Evolutionary conservation across 2,329 filamentous ascomycete species (phyloP).

Genomic region (Thelonectria olida): DNA sequence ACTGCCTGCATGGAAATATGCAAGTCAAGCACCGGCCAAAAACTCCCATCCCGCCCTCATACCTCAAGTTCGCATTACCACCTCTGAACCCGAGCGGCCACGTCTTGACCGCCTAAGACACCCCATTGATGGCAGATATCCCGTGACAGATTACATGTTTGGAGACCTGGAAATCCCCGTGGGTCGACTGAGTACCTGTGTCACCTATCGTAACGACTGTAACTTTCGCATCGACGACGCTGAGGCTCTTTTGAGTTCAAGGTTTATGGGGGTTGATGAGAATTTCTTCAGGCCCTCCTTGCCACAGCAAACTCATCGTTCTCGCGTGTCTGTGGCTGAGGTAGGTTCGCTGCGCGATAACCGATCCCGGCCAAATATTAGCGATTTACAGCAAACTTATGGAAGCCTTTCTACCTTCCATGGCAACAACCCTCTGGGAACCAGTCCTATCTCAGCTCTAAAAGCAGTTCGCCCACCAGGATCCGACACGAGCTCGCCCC

Average conservation of each 20-base stretch:
- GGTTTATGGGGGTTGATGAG: slow-evolving; percentile 92
- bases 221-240: slow-evolving; percentile 92
- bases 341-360: slow-evolving; percentile 80
- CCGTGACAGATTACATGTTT: slow-evolving; percentile 80
- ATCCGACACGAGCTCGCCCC: slow-evolving; percentile 69
- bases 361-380: slow-evolving; percentile 55
- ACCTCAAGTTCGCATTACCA: slow-evolving; percentile 82
- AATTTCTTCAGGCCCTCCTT: slow-evolving; percentile 85
- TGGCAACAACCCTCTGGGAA: slow-evolving; percentile 78
- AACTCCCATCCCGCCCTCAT: slow-evolving; percentile 73
- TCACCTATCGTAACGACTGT: slow-evolving; percentile 87
- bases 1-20: slow-evolving; percentile 87
- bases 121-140: slow-evolving; percentile 50
- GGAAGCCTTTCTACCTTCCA: slow-evolving; percentile 92
- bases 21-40: slow-evolving; percentile 76
- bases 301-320: slow-evolving; percentile 60
- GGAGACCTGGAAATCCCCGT: slow-evolving; percentile 87
- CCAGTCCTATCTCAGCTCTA: slow-evolving; percentile 86
- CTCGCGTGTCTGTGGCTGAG: slow-evolving; percentile 55
- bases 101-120: slow-evolving; percentile 71
- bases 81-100: slow-evolving; percentile 63
- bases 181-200: slow-evolving; percentile 82
- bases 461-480: slow-evolving; percentile 71
- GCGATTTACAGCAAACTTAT: slow-evolving; percentile 81
- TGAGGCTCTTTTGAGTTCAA: slow-evolving; percentile 88